Evolutionary conservation across 1,139 yeast species (phyloP).

Genomic region (Arxiozyma heterogenica): DNA sequence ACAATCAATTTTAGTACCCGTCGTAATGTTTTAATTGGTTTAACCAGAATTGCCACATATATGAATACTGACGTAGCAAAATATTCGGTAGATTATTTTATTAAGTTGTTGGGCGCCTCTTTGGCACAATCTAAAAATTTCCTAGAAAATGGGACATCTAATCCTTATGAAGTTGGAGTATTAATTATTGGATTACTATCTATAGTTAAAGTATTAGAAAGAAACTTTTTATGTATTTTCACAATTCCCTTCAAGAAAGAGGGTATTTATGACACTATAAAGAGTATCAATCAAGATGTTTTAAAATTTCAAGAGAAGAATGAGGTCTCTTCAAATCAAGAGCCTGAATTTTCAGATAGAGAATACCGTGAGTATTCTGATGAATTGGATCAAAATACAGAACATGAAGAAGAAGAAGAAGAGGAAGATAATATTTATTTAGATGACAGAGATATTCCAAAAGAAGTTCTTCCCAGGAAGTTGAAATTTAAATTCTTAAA

Average conservation of each 20-base stretch:
- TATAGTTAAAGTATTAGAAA: constrained; percentile 40
- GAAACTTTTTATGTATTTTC: constrained; percentile 30
- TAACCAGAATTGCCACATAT: constrained; percentile 42
- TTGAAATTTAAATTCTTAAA: constrained; percentile 17
- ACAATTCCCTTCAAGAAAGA: constrained; percentile 54
- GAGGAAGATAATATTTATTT: constrained; percentile 20
- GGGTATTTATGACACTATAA: constrained; percentile 47
- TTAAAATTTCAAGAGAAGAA: background rate
- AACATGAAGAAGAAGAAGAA: constrained; percentile 25
- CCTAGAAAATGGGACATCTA: constrained; percentile 19
- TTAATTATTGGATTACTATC: constrained; percentile 49
- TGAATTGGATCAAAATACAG: constrained; percentile 17
- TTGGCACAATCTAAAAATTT: constrained; percentile 47
- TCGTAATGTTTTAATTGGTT: constrained; percentile 46
- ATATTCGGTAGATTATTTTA: constrained; percentile 28
- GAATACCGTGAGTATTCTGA: constrained; percentile 16
- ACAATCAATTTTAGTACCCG: constrained; percentile 64
- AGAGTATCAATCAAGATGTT: constrained; percentile 3
- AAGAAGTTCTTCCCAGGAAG: constrained; percentile 18
- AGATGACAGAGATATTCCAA: constrained; percentile 22
- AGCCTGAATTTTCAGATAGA: constrained; percentile 2
- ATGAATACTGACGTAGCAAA: constrained; percentile 16
- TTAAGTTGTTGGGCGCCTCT: constrained; percentile 57
- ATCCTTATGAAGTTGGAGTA: constrained; percentile 30
- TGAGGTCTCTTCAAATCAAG: background rate